Evolutionary conservation across 1,139 yeast genomes (phyloP).

Genomic region (Pichia norvegensis): DNA sequence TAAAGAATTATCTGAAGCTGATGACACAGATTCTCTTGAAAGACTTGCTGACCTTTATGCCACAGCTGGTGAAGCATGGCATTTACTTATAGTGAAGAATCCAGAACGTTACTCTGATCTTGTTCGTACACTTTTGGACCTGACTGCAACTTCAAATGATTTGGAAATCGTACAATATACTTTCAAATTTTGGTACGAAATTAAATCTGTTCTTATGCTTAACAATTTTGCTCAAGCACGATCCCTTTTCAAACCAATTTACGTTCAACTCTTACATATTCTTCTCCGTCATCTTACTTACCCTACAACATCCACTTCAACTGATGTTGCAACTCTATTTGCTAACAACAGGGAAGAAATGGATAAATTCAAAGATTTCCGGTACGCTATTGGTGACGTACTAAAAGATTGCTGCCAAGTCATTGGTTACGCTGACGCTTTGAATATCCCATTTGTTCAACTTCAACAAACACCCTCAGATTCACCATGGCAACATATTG

Average conservation of each 20-base stretch:
- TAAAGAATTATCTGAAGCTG: conserved; percentile 31
- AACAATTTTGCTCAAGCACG: conserved; percentile 59
- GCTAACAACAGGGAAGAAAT: conserved; percentile 61
- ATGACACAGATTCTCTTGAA: conserved; percentile 66
- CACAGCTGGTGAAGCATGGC: conserved; percentile 96
- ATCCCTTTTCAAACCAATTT: conserved; percentile 50
- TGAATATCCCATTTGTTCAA: conserved; percentile 52
- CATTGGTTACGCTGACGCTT: conserved; percentile 66
- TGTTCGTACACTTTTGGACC: conserved; percentile 64
- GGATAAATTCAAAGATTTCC: conserved; percentile 85
- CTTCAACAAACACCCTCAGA: conserved; percentile 30
- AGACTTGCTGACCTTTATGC: conserved; percentile 73
- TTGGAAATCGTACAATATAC: conserved; percentile 86
- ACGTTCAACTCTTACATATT: conserved; percentile 54
- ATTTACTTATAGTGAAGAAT: conserved; percentile 67
- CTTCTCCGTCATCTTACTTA: conserved; percentile 69
- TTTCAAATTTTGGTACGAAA: conserved; percentile 83
- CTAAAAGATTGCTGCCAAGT: conserved; percentile 91
- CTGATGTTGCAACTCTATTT: conserved; percentile 22
- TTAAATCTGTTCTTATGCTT: conserved; percentile 63
- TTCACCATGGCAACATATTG: conserved; percentile 69
- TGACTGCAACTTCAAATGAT: conserved; percentile 62
- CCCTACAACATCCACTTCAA: conserved; percentile 42
- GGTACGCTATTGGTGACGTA: conserved; percentile 97
- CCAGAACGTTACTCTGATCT: conserved; percentile 67